Base-by-base conservation (phyloP, 257 asterid species). In the Jacaranda copaia region DNA sequence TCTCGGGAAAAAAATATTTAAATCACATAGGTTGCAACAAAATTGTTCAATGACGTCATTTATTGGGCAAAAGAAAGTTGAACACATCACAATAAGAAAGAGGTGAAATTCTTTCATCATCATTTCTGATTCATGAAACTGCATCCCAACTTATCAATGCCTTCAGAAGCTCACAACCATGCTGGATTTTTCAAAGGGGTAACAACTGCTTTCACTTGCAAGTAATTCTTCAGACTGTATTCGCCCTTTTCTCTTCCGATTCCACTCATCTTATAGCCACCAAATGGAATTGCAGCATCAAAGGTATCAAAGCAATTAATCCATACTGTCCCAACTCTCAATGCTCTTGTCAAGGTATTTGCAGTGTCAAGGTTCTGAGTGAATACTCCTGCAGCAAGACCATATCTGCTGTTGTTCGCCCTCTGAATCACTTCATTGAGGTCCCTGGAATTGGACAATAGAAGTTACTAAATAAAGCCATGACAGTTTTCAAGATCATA, bases 251-350 rank as follows among this genome's bases (percentile, higher is more conserved):
- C 97, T 85, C 99, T 85, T 42, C 99, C 99, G 2, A 88, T 87
- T 15, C 99, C 98, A 57, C 97, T 96, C 98, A 91, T 91, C 87
- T 96, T 96, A 79, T 96, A 96, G 14, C 98, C 99, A 66, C 98
- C 99, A 51, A 91, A 91, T 35, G 99, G 99, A 53, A 96, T 96
- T 15, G 98, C 78, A 52, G 98, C 99, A 79, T 96, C 98, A 61
- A 96, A 96, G 1, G 73, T 82, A 73, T 96, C 97, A n/a, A 87
- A 96, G 83, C 91, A 85, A 67, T 96, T 96, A 16, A 91, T 87
- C 97, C 95, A 93, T 5, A 95, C 93, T 0, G 97, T 84, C 16
- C 99, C 99, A 5, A 74, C 98, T 84, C 82, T 88, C 91, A 95
- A 77, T 12, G 98, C 99, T 75, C 97, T 81, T 86, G 63, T 86